Percentiles rank a stretch among this genome's conserved stretches.
Evolutionary conservation across 106 monocot species (phyloP).

Genomic region (Dendrobium catenatum): DNA sequence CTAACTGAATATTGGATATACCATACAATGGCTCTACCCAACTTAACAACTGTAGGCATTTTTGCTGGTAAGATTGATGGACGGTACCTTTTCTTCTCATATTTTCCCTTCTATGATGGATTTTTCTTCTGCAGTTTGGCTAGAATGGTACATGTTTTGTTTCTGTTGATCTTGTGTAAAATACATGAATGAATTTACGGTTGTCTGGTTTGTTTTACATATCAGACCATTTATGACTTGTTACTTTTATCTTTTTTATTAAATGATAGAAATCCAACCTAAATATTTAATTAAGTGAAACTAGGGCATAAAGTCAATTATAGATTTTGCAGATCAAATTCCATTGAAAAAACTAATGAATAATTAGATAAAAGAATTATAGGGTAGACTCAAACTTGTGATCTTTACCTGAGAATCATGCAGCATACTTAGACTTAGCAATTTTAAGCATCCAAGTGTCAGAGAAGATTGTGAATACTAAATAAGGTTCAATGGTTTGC

Average conservation of each 20-base stretch:
- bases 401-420: neutral
- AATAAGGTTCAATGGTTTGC: neutral
- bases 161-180: neutral
- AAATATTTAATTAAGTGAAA: neutral
- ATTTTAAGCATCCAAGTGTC: neutral
- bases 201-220: neutral
- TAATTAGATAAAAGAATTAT: neutral
- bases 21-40: constrained; percentile 70
- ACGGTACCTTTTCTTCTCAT: neutral
- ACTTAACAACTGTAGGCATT: constrained; percentile 79
- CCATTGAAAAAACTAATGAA: neutral
- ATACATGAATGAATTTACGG: neutral
- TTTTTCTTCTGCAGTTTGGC: neutral
- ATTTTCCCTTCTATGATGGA: neutral
- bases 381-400: neutral
- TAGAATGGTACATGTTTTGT: neutral
- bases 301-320: neutral
- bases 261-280: neutral
- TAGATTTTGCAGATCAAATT: neutral
- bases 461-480: neutral
- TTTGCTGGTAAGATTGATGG: constrained; percentile 71
- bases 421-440: neutral
- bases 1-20: constrained; percentile 80
- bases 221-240: neutral
- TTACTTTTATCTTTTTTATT: neutral